Evolutionary conservation across 352 stramenopile genomes (phyloP), one percentile per base, ranked within the genome.

Genomic region (Phytophthora podocarpi): DNA sequence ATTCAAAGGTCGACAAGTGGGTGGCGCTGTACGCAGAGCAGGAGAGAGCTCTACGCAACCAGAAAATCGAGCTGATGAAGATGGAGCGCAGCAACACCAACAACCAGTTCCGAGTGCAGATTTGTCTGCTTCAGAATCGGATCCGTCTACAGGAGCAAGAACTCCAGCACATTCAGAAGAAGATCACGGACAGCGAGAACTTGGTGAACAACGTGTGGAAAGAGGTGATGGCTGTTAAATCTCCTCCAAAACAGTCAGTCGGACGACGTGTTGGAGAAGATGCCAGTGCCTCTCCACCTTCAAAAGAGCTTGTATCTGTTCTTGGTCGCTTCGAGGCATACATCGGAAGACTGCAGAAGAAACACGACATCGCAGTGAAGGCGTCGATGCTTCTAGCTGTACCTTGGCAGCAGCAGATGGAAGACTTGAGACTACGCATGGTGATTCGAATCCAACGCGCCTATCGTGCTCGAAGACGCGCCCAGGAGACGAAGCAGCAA

Each of bases 381-480:
- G 74, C 85, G 0, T 80, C 79, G 1, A 63, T 59, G 13, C 41
- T 87, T 23, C 46, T 91, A 10, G 57, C 78, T 20, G 78, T 80
- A 13, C 72, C 81, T 0, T 95, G 85, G 85, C 72, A 88, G 41
- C 59, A 86, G 55, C 83, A 95, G 50, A 78, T 92, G 65, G 74
- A 92, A 21, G 82, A 87, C 13, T 56, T 91, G 7, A 52, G 82
- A 35, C 34, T 88, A 2, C 81, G 77, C 8, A 91, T 91, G 80
- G 67, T 85, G 1, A 76, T 91, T 15, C 79, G 76, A 11, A 88
- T 95, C 40, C 85, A 95, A 67, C 80, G 80, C 4, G 73, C 80
- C 1, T 93, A 89, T 59, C 74, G 85, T 31, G 65, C 74, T 18
- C 70, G 83, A 27, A 68, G 64, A 15, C 50, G 66, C 34, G 54